Evolutionary conservation across 177 flowering plant species (phyloP).

Genomic region (Vitis hybrid): DNA sequence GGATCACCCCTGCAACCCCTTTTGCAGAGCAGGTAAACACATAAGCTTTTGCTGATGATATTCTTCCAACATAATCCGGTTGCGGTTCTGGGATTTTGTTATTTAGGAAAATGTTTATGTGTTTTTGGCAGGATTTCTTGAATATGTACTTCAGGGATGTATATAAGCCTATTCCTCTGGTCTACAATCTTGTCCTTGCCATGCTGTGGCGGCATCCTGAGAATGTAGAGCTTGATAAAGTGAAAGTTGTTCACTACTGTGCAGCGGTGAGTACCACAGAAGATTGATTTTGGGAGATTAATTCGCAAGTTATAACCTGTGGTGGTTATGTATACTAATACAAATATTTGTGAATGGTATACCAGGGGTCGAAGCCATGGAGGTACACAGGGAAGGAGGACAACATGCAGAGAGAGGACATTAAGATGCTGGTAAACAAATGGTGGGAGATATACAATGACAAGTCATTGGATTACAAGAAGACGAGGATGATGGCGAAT

Average conservation of each 20-base stretch:
- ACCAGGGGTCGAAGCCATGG: slow-evolving; percentile 68
- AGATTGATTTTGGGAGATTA: background rate
- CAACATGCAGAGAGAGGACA: slow-evolving; percentile 65
- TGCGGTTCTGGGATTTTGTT: background rate
- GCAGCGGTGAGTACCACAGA: slow-evolving; percentile 36
- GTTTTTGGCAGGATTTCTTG: slow-evolving; percentile 44
- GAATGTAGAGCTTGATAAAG: slow-evolving; percentile 50
- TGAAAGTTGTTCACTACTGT: slow-evolving; percentile 63
- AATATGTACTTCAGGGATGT: slow-evolving; percentile 49
- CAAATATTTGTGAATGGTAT: background rate
- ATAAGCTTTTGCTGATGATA: background rate
- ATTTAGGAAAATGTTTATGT: background rate
- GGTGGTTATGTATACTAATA: background rate
- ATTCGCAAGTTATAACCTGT: no score
- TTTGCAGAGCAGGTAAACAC: slow-evolving; percentile 55
- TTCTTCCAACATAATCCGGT: background rate
- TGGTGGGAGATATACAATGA: slow-evolving; percentile 71
- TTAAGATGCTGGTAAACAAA: slow-evolving; percentile 55
- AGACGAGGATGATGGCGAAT: background rate
- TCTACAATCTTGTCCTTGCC: slow-evolving; percentile 53
- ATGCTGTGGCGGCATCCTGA: slow-evolving; percentile 68
- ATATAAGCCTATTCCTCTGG: slow-evolving; percentile 51
- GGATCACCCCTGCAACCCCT: slow-evolving; percentile 41
- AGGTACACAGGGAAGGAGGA: slow-evolving; percentile 63
- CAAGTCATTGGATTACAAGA: slow-evolving; percentile 44